Conservation (phyloP, 2,329 filamentous ascomycete genomes). For the Monilinia laxa region DNA sequence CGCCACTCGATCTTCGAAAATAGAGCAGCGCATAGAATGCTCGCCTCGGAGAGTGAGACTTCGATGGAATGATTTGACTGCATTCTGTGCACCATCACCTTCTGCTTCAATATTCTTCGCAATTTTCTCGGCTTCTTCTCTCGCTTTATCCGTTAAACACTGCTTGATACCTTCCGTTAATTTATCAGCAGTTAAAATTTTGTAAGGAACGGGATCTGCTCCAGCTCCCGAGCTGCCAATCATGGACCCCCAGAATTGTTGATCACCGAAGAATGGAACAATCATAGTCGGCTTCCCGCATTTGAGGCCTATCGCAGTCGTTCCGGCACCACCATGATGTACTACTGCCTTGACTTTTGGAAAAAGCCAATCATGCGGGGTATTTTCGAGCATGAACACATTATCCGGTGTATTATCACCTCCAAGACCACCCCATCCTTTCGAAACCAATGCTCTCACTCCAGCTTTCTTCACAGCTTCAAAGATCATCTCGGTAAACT, state of each 20-base stretch:
- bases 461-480: slow-evolving; percentile 64
- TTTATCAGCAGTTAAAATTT: slow-evolving; percentile 60
- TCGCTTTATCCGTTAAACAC: slow-evolving; percentile 62
- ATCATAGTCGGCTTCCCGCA: slow-evolving; percentile 72
- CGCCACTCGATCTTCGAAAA: slow-evolving; percentile 62
- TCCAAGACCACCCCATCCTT: slow-evolving; percentile 74
- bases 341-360: slow-evolving; percentile 64
- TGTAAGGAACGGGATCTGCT: slow-evolving; percentile 66
- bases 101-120: slow-evolving; percentile 60
- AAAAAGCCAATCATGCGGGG: slow-evolving; percentile 76
- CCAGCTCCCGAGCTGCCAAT: slow-evolving; percentile 63
- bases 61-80: slow-evolving; percentile 64
- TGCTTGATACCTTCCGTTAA: slow-evolving; percentile 70
- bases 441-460: slow-evolving; percentile 69
- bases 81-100: slow-evolving; percentile 68
- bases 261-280: slow-evolving; percentile 78
- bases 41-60: slow-evolving; percentile 54
- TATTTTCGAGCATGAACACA: slow-evolving; percentile 71
- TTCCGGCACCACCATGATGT: slow-evolving; percentile 77
- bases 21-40: slow-evolving; percentile 63
- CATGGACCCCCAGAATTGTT: slow-evolving; percentile 76
- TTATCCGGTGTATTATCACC: slow-evolving; percentile 59
- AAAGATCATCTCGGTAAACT: slow-evolving; percentile 70
- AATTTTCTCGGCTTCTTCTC: slow-evolving; percentile 56
- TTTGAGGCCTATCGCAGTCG: slow-evolving; percentile 71